Evolutionary conservation across 2,329 filamentous ascomycete species (phyloP).

Genomic region (Fusarium staphyleae): DNA sequence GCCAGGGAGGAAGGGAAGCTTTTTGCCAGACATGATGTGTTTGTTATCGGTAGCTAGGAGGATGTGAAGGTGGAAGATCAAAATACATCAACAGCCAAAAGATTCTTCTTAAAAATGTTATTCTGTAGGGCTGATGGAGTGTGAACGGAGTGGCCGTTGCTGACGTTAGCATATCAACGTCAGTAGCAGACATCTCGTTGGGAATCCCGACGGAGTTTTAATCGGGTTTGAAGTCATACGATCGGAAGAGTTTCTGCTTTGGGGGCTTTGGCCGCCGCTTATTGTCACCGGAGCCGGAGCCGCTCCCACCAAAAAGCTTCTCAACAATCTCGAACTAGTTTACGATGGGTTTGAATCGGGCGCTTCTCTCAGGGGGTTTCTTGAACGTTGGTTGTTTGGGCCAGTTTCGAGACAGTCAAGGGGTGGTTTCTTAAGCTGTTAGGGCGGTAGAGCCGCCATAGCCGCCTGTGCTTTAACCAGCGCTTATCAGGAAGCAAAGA

Average conservation of each 20-base stretch:
- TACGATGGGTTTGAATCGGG: neutral
- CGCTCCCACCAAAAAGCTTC: constrained; percentile 14
- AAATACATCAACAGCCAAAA: neutral
- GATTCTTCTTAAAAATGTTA: constrained; percentile 8
- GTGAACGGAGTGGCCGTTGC: neutral
- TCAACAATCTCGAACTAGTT: constrained; percentile 11
- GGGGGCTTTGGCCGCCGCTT: neutral
- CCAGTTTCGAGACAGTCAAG: no score
- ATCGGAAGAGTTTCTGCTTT: constrained; percentile 14
- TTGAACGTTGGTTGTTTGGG: no score
- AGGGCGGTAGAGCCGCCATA: no score
- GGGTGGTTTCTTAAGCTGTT: no score
- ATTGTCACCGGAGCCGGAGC: neutral
- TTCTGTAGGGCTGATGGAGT: constrained; percentile 2
- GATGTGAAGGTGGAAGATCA: neutral
- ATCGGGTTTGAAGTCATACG: neutral
- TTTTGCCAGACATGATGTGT: constrained; percentile 29
- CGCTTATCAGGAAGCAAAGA: no score
- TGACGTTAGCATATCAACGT: constrained; percentile 9
- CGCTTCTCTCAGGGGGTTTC: neutral
- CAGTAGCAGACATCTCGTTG: constrained; percentile 2
- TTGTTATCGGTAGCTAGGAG: neutral
- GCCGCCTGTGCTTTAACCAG: no score
- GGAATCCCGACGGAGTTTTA: neutral
- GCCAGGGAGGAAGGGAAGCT: constrained; percentile 42